A percentile compares a stretch with the other conserved stretches of the same genome.
These are phyloP conservation scores for Passalora sequoiae DNA, from an alignment of 2,329 filamentous ascomycete species.

Conservation along the genomic window DNA sequence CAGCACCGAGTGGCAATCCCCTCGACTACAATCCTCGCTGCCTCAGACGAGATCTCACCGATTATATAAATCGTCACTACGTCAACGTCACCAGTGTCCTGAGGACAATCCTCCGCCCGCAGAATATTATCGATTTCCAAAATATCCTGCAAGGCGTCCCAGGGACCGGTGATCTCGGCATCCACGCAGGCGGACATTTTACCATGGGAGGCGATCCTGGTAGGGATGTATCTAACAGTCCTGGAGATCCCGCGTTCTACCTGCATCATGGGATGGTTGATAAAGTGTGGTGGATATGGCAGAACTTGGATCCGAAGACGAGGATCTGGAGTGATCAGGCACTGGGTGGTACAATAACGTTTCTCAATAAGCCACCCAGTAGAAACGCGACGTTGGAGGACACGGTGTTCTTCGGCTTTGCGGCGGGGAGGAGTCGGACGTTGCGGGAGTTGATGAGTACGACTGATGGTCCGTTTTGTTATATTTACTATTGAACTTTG, in stretches of 20 bases:
- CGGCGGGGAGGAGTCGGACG: conserved; percentile 8
- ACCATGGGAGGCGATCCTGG: conserved; percentile 41
- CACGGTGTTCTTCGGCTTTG: conserved; percentile 8
- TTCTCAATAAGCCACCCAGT: conserved; percentile 8
- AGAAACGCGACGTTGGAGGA: conserved; percentile 12
- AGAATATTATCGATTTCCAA: conserved; percentile 15
- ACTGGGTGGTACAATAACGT: conserved; percentile 12
- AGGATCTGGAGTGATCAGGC: conserved; percentile 19
- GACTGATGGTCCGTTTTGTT: conserved; percentile 11
- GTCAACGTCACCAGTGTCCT: conserved; percentile 10
- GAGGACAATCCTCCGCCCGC: conserved; percentile 11
- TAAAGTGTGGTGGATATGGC: conserved; percentile 43
- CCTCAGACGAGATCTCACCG: conserved; percentile 15
- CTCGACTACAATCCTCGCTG: conserved; percentile 22
- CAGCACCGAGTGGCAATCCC: conserved; percentile 15
- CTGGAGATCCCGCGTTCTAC: conserved; percentile 47
- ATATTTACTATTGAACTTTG: conserved; percentile 19
- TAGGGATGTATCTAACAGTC: conserved; percentile 39
- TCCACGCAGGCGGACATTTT: conserved; percentile 44
- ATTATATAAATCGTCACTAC: neutral
- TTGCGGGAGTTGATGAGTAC: conserved; percentile 12
- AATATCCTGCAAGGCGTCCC: conserved; percentile 13
- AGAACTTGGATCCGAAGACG: conserved; percentile 39
- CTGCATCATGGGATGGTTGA: conserved; percentile 45
- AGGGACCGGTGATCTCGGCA: conserved; percentile 8